phyloP scores from a whole-genome alignment of 768 basidiomycete species.

The Mycena amicta region DNA sequence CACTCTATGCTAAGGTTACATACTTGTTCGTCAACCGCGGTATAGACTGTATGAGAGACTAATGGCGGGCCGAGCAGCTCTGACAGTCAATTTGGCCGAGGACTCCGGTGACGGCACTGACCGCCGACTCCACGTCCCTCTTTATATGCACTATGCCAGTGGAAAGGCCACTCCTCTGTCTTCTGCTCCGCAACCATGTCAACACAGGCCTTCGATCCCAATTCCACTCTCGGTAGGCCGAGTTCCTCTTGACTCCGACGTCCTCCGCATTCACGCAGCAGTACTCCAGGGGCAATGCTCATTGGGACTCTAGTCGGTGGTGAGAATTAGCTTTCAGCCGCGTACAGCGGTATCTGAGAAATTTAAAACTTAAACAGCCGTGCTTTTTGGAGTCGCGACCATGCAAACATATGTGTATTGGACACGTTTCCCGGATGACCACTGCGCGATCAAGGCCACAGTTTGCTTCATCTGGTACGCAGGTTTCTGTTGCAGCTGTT shows the following conservation, averaged over 20 bases:
- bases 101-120: background rate
- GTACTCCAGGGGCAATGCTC: background rate
- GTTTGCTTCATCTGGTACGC: background rate
- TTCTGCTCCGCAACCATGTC: background rate
- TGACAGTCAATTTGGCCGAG: no score
- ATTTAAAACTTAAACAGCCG: no score
- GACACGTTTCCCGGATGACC: background rate
- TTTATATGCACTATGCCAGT: no score
- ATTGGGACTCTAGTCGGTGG: background rate
- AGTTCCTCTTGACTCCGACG: background rate
- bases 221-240: background rate
- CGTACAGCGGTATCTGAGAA: no score
- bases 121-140: background rate
- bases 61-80: no score
- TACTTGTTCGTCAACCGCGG: background rate
- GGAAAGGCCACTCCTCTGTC: no score
- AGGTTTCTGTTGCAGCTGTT: background rate
- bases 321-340: no score
- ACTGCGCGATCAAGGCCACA: background rate
- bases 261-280: background rate
- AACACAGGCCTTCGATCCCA: background rate
- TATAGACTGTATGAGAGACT: no score
- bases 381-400: background rate
- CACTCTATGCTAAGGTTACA: background rate
- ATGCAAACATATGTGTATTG: background rate